These are phyloP conservation scores for Ogataea nakhonphanomensis DNA, from an alignment of 805 yeast genomes.

Conservation along the genomic window DNA sequence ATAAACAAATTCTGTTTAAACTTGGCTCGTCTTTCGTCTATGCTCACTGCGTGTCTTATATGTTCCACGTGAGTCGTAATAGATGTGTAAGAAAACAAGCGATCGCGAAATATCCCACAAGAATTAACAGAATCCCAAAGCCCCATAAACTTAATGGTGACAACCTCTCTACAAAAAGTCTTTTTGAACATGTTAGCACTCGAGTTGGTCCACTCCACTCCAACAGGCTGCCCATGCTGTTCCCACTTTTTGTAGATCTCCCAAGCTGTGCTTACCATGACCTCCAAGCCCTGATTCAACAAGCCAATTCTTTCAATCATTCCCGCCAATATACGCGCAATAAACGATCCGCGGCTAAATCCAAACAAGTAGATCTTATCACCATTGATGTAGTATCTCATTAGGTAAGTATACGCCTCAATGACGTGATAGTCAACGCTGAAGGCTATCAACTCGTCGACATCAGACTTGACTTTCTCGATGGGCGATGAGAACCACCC, in stretches of 20 bases:
- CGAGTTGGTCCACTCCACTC: constrained; percentile 37
- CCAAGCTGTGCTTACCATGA: constrained; percentile 60
- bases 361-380: constrained; percentile 58
- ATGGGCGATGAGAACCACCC: constrained; percentile 16
- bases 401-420: constrained; percentile 52
- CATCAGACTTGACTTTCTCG: constrained; percentile 13
- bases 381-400: constrained; percentile 45
- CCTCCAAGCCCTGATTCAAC: constrained; percentile 51
- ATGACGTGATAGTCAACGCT: constrained; percentile 54
- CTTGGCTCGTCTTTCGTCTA: constrained; percentile 65
- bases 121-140: constrained; percentile 69
- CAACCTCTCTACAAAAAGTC: constrained; percentile 45
- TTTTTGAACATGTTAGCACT: constrained; percentile 51
- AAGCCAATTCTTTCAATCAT: constrained; percentile 66
- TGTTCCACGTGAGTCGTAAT: constrained; percentile 50
- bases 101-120: constrained; percentile 56
- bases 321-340: constrained; percentile 61
- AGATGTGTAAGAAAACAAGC: constrained; percentile 56
- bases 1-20: constrained; percentile 55
- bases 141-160: constrained; percentile 56
- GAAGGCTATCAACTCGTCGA: constrained; percentile 43
- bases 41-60: constrained; percentile 62
- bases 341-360: constrained; percentile 60
- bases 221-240: constrained; percentile 51
- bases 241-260: constrained; percentile 58